These are phyloP conservation scores for Cyamopsis tetragonoloba DNA, from an alignment of 306 rosid species.

Conservation along the genomic window DNA sequence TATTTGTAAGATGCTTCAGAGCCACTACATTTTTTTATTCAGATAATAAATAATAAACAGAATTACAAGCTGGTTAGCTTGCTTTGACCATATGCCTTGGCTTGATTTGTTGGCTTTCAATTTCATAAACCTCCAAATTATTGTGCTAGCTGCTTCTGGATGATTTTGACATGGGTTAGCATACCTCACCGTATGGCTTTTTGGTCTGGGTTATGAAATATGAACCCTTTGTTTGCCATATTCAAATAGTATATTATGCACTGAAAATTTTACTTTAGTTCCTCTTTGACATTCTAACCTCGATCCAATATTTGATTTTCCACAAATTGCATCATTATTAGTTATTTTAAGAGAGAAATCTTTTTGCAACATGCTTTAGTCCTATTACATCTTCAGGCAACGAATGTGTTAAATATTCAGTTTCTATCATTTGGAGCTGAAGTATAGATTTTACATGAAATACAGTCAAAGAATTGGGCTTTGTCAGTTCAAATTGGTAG, in stretches of 20 bases:
- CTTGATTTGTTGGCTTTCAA: neutral
- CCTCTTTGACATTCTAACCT: neutral
- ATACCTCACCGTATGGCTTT: neutral
- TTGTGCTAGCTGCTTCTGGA: neutral
- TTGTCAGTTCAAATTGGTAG: neutral
- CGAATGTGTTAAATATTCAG: neutral
- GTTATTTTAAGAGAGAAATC: neutral
- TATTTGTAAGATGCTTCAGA: too few relatives aligned
- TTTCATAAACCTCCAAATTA: neutral
- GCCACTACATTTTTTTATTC: too few relatives aligned
- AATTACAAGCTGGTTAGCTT: neutral
- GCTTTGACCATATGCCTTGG: neutral
- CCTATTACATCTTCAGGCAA: neutral
- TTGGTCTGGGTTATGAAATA: neutral
- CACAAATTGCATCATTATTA: too few relatives aligned
- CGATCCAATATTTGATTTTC: neutral
- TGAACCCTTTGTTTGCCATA: neutral
- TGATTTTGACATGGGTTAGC: neutral
- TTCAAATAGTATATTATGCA: neutral
- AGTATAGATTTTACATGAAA: neutral
- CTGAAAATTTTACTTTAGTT: too few relatives aligned
- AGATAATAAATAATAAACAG: neutral
- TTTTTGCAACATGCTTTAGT: neutral
- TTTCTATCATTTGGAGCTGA: neutral
- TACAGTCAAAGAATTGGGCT: neutral